Base-by-base conservation (phyloP, 2,329 filamentous ascomycete genomes). In the Aspergillus fumigatus region DNA sequence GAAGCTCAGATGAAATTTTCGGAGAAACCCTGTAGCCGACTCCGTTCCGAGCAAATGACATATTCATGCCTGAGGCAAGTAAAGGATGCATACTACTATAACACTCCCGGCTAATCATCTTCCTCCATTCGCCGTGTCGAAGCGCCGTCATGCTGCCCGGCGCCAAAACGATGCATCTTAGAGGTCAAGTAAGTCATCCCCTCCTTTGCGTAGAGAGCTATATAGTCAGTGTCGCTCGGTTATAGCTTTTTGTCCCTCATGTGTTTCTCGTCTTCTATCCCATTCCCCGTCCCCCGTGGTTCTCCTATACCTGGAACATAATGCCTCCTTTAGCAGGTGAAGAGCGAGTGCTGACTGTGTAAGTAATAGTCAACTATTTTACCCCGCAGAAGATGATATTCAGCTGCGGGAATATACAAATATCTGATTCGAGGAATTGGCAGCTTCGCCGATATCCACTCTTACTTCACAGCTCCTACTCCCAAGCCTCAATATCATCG, bases 381-480 rank as follows among this genome's bases (percentile, higher is more conserved):
- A 62, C 62, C 62, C 63, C 65, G 56, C 65, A 65, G 40, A 49
- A 50, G 53, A 3, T 26, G 23, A 47, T 47, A 26, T 38, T 6
- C 14, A 59, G 41, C 41, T 26, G 14, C 40, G n/a, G 35, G 32
- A 38, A 21, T 29, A 45, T 45, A 26, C 8, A 50, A 25, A 25
- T 21, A 35, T 41, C 48, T 55, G 54, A 49, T 47, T 58, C 65
- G 51, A 62, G 23, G 10, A 29, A 38, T 50, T 29, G 52, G 11
- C 62, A 88, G 84, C 64, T 87, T 84, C 65, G 81, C 82, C 57
- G 85, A 88, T 67, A 75, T 86, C 45, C 85, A 87, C 69, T 86
- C 84, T 68, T 86, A 82, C 71, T 85, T 87, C 70, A 77, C 79
- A 59, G 74, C 79, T 17, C 85, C 85, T 3, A 75, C 74, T 3